Percentiles rank a stretch among this genome's conserved stretches.
phyloP scores from a whole-genome alignment of 2,329 filamentous ascomycete species.

The Ceratocystis smalleyi region DNA sequence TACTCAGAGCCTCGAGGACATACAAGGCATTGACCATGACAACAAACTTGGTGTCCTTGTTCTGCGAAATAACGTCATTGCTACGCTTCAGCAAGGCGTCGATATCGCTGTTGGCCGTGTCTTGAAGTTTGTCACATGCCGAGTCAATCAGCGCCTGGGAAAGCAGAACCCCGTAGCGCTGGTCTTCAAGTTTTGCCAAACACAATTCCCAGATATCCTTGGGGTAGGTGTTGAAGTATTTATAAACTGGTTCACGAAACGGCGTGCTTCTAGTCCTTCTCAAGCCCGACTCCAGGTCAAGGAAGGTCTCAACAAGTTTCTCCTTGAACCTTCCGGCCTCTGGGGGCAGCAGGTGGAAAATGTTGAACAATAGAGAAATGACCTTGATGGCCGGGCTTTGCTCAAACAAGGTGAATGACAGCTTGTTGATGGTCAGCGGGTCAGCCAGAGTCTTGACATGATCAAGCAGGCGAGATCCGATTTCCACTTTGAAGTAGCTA shows the following conservation, averaged over 20 bases:
- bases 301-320: conserved; percentile 72
- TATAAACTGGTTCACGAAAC: conserved; percentile 77
- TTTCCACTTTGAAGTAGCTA: conserved; percentile 98
- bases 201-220: conserved; percentile 75
- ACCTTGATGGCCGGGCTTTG: conserved; percentile 88
- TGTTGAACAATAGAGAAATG: conserved; percentile 84
- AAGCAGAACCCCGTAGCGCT: conserved; percentile 79
- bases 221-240: conserved; percentile 85
- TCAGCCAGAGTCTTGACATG: conserved; percentile 88
- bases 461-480: conserved; percentile 80
- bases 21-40: conserved; percentile 80
- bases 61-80: conserved; percentile 45
- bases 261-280: conserved; percentile 80
- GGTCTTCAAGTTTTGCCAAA: conserved; percentile 61
- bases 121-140: conserved; percentile 58
- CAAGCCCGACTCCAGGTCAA: conserved; percentile 72
- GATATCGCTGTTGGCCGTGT: conserved; percentile 57
- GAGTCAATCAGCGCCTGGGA: conserved; percentile 68
- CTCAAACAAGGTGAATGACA: conserved; percentile 88
- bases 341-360: conserved; percentile 87
- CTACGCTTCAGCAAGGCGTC: conserved; percentile 55
- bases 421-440: conserved; percentile 61
- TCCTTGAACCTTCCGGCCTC: conserved; percentile 86
- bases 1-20: conserved; percentile 62
- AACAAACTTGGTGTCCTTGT: conserved; percentile 51